phyloP scores from a whole-genome alignment of 768 basidiomycete species.

The Boletus insuetus region DNA sequence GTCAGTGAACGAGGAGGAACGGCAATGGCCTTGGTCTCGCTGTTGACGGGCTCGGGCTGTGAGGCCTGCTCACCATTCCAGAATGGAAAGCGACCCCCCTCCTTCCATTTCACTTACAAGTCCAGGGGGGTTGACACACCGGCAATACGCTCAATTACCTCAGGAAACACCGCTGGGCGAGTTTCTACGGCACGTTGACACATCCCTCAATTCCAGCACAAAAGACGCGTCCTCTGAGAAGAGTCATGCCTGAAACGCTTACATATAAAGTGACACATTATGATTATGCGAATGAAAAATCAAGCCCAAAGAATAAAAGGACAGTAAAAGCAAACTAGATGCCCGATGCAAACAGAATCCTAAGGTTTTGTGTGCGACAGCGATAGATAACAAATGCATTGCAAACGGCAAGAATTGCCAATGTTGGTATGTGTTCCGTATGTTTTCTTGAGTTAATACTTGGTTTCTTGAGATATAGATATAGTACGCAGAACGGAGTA shows the following conservation, averaged over 20 bases:
- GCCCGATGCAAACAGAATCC: conserved; percentile 26
- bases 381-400: conserved; percentile 35
- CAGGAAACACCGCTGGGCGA: too few relatives aligned
- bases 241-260: background rate
- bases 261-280: conserved; percentile 11
- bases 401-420: conserved; percentile 24
- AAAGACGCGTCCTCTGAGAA: background rate
- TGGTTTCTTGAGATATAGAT: conserved; percentile 37
- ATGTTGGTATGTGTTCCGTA: conserved; percentile 35
- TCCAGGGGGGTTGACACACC: conserved; percentile 13
- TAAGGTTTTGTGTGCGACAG: conserved; percentile 25
- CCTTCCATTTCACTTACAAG: conserved; percentile 14
- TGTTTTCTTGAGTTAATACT: conserved; percentile 29
- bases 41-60: conserved; percentile 22
- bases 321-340: conserved; percentile 19
- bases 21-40: conserved; percentile 23
- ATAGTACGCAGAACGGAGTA: conserved; percentile 33
- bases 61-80: conserved; percentile 18
- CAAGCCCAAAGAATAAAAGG: conserved; percentile 6
- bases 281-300: conserved; percentile 11
- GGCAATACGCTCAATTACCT: background rate
- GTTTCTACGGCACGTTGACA: too few relatives aligned
- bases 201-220: background rate
- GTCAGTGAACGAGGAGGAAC: conserved; percentile 20
- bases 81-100: conserved; percentile 31